phyloP scores from a whole-genome alignment of 1,284 basidiomycete species.

The Microbotryum scabiosae region DNA sequence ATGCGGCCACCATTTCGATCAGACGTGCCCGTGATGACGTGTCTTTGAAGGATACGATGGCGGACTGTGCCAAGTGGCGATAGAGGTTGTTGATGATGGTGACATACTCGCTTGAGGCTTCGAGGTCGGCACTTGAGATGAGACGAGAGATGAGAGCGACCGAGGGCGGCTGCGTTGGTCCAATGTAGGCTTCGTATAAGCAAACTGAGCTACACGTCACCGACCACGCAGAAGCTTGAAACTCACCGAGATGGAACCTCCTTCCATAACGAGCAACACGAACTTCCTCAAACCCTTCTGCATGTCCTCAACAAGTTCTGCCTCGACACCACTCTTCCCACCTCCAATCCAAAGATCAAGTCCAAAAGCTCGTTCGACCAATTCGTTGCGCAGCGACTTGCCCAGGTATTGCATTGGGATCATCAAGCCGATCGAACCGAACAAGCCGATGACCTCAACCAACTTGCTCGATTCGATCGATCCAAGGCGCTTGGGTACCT shows the following conservation, averaged over 20 bases:
- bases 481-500: background rate
- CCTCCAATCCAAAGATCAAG: conserved; percentile 18
- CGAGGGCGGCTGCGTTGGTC: too few relatives aligned
- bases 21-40: background rate
- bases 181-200: background rate
- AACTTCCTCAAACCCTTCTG: conserved; percentile 13
- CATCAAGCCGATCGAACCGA: background rate
- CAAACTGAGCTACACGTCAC: background rate
- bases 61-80: conserved; percentile 9
- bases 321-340: background rate
- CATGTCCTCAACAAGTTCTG: background rate
- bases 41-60: conserved; percentile 5
- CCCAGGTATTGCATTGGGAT: conserved; percentile 21
- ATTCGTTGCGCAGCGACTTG: background rate
- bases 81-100: conserved; percentile 7
- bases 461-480: background rate
- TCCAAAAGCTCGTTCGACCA: conserved; percentile 12
- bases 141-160: background rate
- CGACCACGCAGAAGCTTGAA: background rate
- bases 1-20: conserved; percentile 1
- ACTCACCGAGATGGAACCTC: background rate
- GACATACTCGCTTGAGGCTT: too few relatives aligned
- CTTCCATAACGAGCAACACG: background rate
- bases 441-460: background rate
- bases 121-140: too few relatives aligned